phyloP scores from a whole-genome alignment of 2,329 filamentous ascomycete genomes.

The Calcarisporium arbuscula region DNA sequence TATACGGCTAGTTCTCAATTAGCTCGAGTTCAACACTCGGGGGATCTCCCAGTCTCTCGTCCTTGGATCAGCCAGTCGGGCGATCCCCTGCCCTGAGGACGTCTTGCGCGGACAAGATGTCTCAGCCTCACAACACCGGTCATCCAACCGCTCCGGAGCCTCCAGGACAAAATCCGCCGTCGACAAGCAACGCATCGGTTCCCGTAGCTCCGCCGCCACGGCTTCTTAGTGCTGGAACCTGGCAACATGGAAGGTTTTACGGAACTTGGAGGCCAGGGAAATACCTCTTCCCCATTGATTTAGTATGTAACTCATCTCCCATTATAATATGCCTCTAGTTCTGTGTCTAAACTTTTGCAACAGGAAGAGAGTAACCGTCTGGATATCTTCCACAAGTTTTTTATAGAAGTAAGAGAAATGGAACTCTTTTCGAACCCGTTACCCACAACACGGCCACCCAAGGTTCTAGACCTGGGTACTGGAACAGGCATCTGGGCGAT shows the following conservation, averaged over 20 bases:
- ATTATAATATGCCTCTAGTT: too few relatives aligned
- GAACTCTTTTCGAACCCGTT: conserved; percentile 17
- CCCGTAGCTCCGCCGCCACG: too few relatives aligned
- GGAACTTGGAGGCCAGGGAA: conserved; percentile 61
- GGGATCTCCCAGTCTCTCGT: too few relatives aligned
- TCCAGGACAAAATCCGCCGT: neutral
- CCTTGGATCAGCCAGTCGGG: too few relatives aligned
- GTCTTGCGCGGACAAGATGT: too few relatives aligned
- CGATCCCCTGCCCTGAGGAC: too few relatives aligned
- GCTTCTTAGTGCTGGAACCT: conserved; percentile 21
- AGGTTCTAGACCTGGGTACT: conserved; percentile 65
- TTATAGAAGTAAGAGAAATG: conserved; percentile 55
- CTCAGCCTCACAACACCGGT: conserved; percentile 1
- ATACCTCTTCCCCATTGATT: conserved; percentile 71
- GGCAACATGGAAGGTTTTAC: conserved; percentile 64
- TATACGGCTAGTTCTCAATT: too few relatives aligned
- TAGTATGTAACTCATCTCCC: neutral
- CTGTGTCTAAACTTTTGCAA: conserved; percentile 13
- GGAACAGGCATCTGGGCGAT: conserved; percentile 91
- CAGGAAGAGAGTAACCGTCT: conserved; percentile 69
- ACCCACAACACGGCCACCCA: conserved; percentile 14
- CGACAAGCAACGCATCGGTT: too few relatives aligned
- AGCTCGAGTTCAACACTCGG: too few relatives aligned
- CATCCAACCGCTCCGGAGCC: neutral
- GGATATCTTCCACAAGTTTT: conserved; percentile 77